phyloP scores from a whole-genome alignment of 2,329 filamentous ascomycete genomes.

The Microcyclospora pomicola region DNA sequence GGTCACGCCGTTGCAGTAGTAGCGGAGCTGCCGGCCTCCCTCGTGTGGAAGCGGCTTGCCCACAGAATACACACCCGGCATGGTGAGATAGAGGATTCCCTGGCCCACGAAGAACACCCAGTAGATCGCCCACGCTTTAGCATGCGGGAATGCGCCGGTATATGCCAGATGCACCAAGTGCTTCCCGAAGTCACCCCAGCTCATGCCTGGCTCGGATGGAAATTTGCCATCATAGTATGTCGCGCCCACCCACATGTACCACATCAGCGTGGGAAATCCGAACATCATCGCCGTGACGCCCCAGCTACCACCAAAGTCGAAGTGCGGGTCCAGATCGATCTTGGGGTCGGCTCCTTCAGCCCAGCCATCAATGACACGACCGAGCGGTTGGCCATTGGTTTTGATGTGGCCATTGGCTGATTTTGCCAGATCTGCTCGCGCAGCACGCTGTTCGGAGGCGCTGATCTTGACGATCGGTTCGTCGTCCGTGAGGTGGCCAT shows the following conservation, averaged over 20 bases:
- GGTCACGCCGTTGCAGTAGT: constrained; percentile 84
- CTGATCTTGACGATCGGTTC: constrained; percentile 1
- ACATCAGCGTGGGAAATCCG: constrained; percentile 88
- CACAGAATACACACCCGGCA: constrained; percentile 77
- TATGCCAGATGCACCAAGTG: constrained; percentile 63
- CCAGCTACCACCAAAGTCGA: constrained; percentile 78
- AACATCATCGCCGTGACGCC: constrained; percentile 79
- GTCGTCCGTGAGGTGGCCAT: constrained; percentile 1
- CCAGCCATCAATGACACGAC: constrained; percentile 27
- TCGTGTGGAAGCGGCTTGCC: constrained; percentile 78
- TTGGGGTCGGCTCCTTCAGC: constrained; percentile 24
- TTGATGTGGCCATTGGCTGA: constrained; percentile 17
- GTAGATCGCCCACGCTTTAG: constrained; percentile 82
- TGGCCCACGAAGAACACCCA: constrained; percentile 87
- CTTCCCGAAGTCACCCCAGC: constrained; percentile 53
- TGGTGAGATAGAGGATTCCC: constrained; percentile 63
- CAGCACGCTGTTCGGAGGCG: constrained; percentile 1
- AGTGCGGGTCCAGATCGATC: constrained; percentile 36
- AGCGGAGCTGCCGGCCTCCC: constrained; percentile 72
- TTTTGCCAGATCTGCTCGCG: constrained; percentile 7
- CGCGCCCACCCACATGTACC: constrained; percentile 97
- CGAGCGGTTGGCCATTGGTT: constrained; percentile 24
- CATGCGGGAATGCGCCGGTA: constrained; percentile 68
- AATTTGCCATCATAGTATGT: constrained; percentile 81
- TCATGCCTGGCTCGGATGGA: constrained; percentile 40